phyloP scores from a whole-genome alignment of 768 basidiomycete species.

The Dentipellis sp. region DNA sequence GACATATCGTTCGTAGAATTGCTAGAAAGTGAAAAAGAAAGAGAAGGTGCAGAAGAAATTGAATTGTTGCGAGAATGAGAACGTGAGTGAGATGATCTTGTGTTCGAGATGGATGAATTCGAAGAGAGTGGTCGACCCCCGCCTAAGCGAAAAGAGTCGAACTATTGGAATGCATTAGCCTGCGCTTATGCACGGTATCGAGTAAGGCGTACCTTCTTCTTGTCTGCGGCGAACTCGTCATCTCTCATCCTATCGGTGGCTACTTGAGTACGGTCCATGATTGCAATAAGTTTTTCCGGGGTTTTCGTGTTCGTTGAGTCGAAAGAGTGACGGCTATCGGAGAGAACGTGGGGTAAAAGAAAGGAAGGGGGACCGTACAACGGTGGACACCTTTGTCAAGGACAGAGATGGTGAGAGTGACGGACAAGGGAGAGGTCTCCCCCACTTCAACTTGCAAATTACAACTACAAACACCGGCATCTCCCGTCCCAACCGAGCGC shows the following conservation, averaged over 20 bases:
- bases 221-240: constrained; percentile 28
- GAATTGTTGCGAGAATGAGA: constrained; percentile 68
- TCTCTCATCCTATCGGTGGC: constrained; percentile 21
- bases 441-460: constrained; percentile 17
- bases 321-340: constrained; percentile 27
- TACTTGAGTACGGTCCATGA: constrained; percentile 31
- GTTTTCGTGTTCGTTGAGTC: constrained; percentile 18
- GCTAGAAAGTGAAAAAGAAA: constrained; percentile 18
- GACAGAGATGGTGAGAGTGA: constrained; percentile 21
- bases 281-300: constrained; percentile 12
- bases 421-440: constrained; percentile 15
- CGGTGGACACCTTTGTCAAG: constrained; percentile 7
- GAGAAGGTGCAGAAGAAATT: constrained; percentile 22
- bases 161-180: constrained; percentile 27
- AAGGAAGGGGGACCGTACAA: constrained; percentile 25
- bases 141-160: constrained; percentile 69
- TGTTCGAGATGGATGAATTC: constrained; percentile 26
- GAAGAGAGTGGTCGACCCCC: constrained; percentile 23
- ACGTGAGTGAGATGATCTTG: constrained; percentile 45
- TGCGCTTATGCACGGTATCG: background rate
- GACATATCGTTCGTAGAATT: constrained; percentile 1
- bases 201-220: constrained; percentile 28
- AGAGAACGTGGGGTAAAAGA: constrained; percentile 28
- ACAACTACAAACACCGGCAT: constrained; percentile 15
- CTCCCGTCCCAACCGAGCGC: background rate